These are phyloP conservation scores for Tetracentron sinense DNA, from an alignment of 164 flowering plant genomes.

Conservation along the genomic window DNA sequence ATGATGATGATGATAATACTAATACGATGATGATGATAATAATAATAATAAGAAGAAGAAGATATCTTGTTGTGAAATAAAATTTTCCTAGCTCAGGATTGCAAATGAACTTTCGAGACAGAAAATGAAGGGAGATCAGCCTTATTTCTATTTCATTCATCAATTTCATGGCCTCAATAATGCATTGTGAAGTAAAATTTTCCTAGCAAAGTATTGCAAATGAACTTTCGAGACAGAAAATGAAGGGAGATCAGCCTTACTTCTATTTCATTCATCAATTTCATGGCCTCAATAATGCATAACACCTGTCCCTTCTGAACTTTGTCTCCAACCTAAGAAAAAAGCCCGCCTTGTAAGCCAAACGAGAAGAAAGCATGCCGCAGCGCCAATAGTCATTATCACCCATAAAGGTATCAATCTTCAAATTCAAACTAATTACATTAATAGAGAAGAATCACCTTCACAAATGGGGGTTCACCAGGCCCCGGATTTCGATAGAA, in stretches of 20 bases:
- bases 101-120: background rate
- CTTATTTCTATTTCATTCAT: slow-evolving; percentile 53
- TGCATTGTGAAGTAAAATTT: slow-evolving; percentile 16
- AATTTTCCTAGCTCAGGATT: background rate
- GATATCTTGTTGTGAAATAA: background rate
- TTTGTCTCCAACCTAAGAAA: slow-evolving; percentile 41
- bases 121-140: background rate
- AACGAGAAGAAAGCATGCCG: background rate
- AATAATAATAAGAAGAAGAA: too few relatives aligned
- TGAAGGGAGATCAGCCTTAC: slow-evolving; percentile 19
- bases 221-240: background rate
- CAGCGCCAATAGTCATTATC: background rate
- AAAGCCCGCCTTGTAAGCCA: background rate
- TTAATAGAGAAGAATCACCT: slow-evolving; percentile 51
- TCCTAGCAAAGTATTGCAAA: background rate
- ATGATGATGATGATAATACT: too few relatives aligned
- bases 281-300: slow-evolving; percentile 54
- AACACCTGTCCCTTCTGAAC: slow-evolving; percentile 46
- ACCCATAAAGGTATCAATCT: background rate
- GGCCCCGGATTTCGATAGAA: slow-evolving; percentile 70
- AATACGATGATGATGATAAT: too few relatives aligned
- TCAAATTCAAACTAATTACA: background rate
- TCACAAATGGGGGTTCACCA: slow-evolving; percentile 72
- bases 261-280: slow-evolving; percentile 52
- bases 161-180: slow-evolving; percentile 53